A percentile compares a stretch with the other conserved stretches of the same genome.
These are phyloP conservation scores for Epichloe festucae DNA, from an alignment of 2,329 filamentous ascomycete species.

Conservation along the genomic window DNA sequence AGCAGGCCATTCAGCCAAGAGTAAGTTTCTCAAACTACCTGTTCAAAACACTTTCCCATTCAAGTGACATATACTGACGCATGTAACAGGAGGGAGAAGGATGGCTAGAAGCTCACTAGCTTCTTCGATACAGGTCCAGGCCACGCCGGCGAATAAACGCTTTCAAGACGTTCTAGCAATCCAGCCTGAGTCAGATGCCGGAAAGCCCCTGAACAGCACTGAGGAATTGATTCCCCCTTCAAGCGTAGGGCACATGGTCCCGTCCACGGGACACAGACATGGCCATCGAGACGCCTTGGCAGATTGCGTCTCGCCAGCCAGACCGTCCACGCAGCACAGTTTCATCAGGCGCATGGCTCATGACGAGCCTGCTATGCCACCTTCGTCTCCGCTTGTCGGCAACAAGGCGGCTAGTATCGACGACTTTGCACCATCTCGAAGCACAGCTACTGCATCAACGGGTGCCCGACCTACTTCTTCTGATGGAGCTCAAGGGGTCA, in stretches of 20 bases:
- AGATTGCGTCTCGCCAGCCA: slow-evolving; percentile 17
- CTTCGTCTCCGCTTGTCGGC: slow-evolving; percentile 23
- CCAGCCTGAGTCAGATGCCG: slow-evolving; percentile 13
- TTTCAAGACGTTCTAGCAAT: slow-evolving; percentile 36
- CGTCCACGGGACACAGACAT: slow-evolving; percentile 27
- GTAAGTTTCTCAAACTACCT: slow-evolving; percentile 25
- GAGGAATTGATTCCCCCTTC: slow-evolving; percentile 26
- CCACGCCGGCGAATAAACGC: slow-evolving; percentile 41
- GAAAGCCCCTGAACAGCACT: slow-evolving; percentile 11
- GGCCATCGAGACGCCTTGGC: slow-evolving; percentile 19
- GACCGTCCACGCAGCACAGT: slow-evolving; percentile 10
- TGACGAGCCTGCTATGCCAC: slow-evolving; percentile 18
- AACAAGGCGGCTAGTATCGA: slow-evolving; percentile 11
- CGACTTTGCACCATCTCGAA: slow-evolving; percentile 8
- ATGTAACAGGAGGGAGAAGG: slow-evolving; percentile 36
- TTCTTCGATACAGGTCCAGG: slow-evolving; percentile 38
- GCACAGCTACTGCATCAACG: slow-evolving; percentile 8
- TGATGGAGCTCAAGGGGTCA: slow-evolving; percentile 11
- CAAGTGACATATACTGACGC: slow-evolving; percentile 16
- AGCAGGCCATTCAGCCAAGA: slow-evolving; percentile 31
- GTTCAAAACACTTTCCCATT: neutral
- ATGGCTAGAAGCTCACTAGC: slow-evolving; percentile 25
- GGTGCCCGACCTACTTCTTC: slow-evolving; percentile 8
- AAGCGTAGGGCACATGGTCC: slow-evolving; percentile 25
- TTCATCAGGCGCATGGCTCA: slow-evolving; percentile 17